Conservation (phyloP, 2,329 filamentous ascomycete genomes). For the Nemania sp. region DNA sequence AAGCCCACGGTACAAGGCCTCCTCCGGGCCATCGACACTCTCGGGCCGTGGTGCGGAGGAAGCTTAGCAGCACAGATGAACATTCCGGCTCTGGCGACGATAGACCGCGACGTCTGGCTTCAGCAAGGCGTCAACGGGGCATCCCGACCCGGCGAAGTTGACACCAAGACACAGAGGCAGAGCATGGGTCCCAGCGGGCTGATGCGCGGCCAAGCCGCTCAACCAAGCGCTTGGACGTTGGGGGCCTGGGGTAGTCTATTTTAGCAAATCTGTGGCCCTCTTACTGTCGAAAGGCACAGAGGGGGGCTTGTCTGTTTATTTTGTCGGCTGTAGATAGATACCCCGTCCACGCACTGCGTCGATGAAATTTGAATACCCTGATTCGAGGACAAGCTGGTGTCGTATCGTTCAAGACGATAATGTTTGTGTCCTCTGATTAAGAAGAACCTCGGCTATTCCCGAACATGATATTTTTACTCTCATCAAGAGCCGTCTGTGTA, state of each 20-base stretch:
- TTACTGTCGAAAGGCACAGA: too few species aligned
- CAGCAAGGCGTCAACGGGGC: constrained; percentile 69
- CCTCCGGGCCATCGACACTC: constrained; percentile 68
- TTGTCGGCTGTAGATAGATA: constrained; percentile 20
- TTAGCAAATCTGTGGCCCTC: not conserved
- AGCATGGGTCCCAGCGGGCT: constrained; percentile 64
- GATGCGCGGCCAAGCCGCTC: constrained; percentile 46
- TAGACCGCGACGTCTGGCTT: constrained; percentile 74
- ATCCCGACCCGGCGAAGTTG: constrained; percentile 62
- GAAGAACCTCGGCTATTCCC: too few species aligned
- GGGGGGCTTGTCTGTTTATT: not conserved
- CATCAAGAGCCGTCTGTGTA: too few species aligned
- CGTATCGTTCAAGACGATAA: too few species aligned
- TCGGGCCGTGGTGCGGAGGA: constrained; percentile 76
- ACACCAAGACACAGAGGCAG: constrained; percentile 63
- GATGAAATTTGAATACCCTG: constrained; percentile 9
- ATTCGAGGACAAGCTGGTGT: not conserved
- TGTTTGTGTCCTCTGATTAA: too few species aligned
- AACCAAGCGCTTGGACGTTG: constrained; percentile 61
- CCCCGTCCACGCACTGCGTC: constrained; percentile 16
- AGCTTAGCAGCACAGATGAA: constrained; percentile 72
- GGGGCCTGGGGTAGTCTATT: constrained; percentile 63
- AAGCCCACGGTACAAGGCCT: constrained; percentile 56
- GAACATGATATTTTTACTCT: too few species aligned
- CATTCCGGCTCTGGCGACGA: constrained; percentile 68